phyloP scores from a whole-genome alignment of 495 filamentous ascomycete species.

The Mytilinidion resinicola region DNA sequence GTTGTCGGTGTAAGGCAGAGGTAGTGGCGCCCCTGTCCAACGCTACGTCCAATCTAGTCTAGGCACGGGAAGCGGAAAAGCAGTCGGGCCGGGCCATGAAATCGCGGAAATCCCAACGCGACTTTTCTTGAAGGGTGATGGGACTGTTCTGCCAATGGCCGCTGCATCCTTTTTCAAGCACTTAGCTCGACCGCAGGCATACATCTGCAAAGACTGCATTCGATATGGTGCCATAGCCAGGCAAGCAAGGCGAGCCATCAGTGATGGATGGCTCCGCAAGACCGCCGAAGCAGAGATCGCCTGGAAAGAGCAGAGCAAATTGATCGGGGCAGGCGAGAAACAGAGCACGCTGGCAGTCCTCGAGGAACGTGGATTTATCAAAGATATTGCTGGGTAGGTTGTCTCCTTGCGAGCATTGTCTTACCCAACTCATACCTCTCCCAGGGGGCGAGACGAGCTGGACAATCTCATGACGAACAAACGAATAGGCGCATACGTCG shows the following conservation, averaged over 20 bases:
- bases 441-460: conserved; percentile 42
- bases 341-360: conserved; percentile 62
- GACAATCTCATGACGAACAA: conserved; percentile 62
- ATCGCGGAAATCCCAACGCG: not conserved
- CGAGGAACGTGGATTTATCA: conserved; percentile 72
- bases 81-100: not conserved
- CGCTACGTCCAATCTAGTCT: too few relatives aligned
- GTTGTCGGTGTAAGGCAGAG: too few relatives aligned
- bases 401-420: conserved; percentile 17
- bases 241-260: not conserved
- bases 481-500: conserved; percentile 74
- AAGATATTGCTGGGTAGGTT: conserved; percentile 73
- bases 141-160: conserved; percentile 5
- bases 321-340: conserved; percentile 55
- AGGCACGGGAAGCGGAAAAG: too few relatives aligned
- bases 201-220: conserved; percentile 10
- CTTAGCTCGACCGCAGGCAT: conserved; percentile 7
- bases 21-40: too few relatives aligned
- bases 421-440: conserved; percentile 46
- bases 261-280: conserved; percentile 1
- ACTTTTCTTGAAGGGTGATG: not conserved
- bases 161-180: conserved; percentile 11
- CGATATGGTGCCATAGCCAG: conserved; percentile 3
- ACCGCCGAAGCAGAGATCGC: not conserved
- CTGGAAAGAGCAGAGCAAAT: conserved; percentile 16